A percentile compares a stretch with the other conserved stretches of the same genome.
Conservation (phyloP, 2,329 filamentous ascomycete genomes). For the Aspergillus fischeri region DNA sequence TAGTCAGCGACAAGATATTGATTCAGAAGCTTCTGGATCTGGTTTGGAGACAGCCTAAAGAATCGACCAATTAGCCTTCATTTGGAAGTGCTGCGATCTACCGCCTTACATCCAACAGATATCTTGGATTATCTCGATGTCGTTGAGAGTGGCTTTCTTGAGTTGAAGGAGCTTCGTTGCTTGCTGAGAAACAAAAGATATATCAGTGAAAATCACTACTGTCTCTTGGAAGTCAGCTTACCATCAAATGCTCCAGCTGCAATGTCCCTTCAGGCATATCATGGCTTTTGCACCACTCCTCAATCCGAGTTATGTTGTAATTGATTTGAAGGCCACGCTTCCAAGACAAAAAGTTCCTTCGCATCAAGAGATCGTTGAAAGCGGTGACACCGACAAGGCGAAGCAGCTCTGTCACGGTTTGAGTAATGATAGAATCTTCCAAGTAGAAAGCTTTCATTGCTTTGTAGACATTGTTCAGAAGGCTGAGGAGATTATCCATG, state of each 20-base stretch:
- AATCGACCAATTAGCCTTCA: conserved; percentile 6
- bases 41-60: conserved; percentile 85
- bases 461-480: conserved; percentile 95
- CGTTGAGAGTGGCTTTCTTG: conserved; percentile 98
- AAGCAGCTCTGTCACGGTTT: conserved; percentile 90
- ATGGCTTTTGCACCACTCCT: conserved; percentile 99
- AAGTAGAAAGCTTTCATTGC: conserved; percentile 99
- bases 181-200: conserved; percentile 55
- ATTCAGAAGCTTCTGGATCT: conserved; percentile 98
- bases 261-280: conserved; percentile 98
- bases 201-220: conserved; percentile 9
- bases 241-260: conserved; percentile 97
- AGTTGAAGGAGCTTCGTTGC: conserved; percentile 96
- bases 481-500: conserved; percentile 96
- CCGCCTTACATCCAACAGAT: conserved; percentile 98
- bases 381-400: conserved; percentile 93
- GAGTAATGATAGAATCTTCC: conserved; percentile 91
- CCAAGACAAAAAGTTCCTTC: conserved; percentile 97
- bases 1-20: conserved; percentile 98
- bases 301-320: conserved; percentile 98
- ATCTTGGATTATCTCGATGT: conserved; percentile 99
- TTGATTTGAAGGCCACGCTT: conserved; percentile 99
- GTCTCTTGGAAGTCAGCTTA: conserved; percentile 37
- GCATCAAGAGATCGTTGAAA: conserved; percentile 97
- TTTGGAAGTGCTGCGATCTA: not conserved